Evolutionary conservation across 345 rosid genomes (phyloP).

Genomic region (Xanthoceras sorbifolium): DNA sequence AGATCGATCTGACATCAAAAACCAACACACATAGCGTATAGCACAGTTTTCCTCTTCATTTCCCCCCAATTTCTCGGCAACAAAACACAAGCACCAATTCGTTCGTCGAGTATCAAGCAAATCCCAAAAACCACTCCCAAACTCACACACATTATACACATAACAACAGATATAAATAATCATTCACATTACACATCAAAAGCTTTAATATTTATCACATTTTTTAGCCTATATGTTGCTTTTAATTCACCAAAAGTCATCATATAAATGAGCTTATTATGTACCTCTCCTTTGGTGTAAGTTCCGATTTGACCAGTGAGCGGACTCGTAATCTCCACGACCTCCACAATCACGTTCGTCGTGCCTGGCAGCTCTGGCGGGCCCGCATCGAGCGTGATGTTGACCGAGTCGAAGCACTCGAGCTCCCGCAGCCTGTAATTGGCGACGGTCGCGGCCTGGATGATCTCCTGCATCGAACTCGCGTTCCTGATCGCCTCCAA

Average conservation of each 20-base stretch:
- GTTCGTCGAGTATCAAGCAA: too few species aligned
- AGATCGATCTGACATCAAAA: too few species aligned
- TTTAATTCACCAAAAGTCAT: background rate
- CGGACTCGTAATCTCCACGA: conserved; percentile 61
- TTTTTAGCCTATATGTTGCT: background rate
- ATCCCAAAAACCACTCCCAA: too few species aligned
- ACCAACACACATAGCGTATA: too few species aligned
- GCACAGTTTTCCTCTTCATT: too few species aligned
- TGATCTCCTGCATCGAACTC: conserved; percentile 69
- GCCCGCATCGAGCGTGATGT: conserved; percentile 78
- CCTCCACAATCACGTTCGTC: conserved; percentile 70
- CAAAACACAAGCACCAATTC: too few species aligned
- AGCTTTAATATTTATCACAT: too few species aligned
- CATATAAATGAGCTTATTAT: background rate
- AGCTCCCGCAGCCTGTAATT: conserved; percentile 66
- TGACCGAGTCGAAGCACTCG: conserved; percentile 79
- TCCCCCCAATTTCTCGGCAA: too few species aligned
- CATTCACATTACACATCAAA: background rate
- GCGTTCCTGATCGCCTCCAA: conserved; percentile 57
- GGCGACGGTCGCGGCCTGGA: conserved; percentile 60
- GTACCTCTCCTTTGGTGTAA: conserved; percentile 75
- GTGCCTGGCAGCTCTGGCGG: conserved; percentile 91
- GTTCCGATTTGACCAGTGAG: conserved; percentile 72
- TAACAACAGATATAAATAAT: background rate
- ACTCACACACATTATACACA: too few species aligned